These are phyloP conservation scores for Cytospora piceicola DNA, from an alignment of 2,329 filamentous ascomycete genomes.

Conservation along the genomic window DNA sequence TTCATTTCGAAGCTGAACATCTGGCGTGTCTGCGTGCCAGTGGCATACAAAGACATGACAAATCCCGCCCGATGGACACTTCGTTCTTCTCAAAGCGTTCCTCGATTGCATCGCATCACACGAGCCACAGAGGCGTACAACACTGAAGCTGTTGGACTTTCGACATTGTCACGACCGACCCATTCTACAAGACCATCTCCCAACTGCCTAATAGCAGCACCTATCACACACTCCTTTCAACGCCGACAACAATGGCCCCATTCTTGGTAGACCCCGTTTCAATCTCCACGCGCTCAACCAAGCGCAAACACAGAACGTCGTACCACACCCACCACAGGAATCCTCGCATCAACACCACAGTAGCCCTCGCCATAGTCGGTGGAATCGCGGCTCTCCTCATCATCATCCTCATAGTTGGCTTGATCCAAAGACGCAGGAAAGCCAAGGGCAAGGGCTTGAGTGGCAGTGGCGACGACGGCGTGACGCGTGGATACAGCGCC, in stretches of 20 bases:
- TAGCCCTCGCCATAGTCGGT: not conserved
- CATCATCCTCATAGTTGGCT: not conserved
- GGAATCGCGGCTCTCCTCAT: not conserved
- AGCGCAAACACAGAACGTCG: not conserved
- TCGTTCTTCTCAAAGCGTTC: not conserved
- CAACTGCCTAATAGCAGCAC: not conserved
- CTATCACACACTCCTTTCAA: not conserved
- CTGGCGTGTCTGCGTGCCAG: not conserved
- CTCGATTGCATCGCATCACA: not conserved
- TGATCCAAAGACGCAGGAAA: not conserved
- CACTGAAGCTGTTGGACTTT: not conserved
- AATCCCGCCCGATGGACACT: not conserved
- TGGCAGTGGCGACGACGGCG: not conserved
- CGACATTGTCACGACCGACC: not conserved
- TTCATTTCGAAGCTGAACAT: conserved; percentile 1
- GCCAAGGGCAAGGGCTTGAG: not conserved
- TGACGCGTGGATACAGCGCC: conserved; percentile 3
- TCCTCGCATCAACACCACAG: not conserved
- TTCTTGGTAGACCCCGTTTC: conserved; percentile 1
- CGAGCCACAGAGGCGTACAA: not conserved
- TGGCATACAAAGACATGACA: conserved; percentile 2
- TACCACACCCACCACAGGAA: not conserved
- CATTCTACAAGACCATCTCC: not conserved
- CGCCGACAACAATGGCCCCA: conserved; percentile 4
- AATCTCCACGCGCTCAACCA: not conserved